phyloP scores from a whole-genome alignment of 768 basidiomycete species.

The Lentinus tigrinus region DNA sequence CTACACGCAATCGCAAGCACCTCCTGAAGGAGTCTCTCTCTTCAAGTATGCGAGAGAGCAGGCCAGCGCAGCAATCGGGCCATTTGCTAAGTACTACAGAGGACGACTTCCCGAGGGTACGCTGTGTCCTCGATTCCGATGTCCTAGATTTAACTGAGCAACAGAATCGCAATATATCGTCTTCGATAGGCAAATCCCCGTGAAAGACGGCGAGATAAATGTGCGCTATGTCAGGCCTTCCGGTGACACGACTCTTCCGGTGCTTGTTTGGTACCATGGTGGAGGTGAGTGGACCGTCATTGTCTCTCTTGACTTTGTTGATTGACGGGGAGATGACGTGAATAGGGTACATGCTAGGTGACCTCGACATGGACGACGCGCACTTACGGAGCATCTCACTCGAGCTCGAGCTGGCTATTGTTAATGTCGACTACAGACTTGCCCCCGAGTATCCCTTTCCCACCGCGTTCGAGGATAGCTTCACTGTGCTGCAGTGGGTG shows the following conservation, averaged over 20 bases:
- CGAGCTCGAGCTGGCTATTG: conserved; percentile 18
- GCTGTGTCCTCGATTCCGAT: background rate
- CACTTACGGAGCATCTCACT: conserved; percentile 17
- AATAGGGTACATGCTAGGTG: conserved; percentile 11
- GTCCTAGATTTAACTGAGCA: background rate
- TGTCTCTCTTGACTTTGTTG: background rate
- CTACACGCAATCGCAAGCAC: background rate
- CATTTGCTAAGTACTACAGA: background rate
- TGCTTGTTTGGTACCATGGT: conserved; percentile 11
- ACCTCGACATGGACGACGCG: conserved; percentile 20
- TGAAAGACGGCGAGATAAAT: conserved; percentile 3
- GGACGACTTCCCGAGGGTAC: background rate
- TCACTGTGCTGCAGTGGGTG: conserved; percentile 27
- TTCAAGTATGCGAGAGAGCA: background rate
- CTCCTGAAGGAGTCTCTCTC: background rate
- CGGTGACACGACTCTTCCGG: conserved; percentile 1
- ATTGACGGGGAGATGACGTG: background rate
- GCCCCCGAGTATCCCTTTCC: conserved; percentile 28
- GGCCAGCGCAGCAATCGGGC: background rate
- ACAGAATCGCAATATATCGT: conserved; percentile 3
- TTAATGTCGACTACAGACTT: conserved; percentile 23
- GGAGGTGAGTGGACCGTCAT: conserved; percentile 7
- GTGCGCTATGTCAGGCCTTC: conserved; percentile 1
- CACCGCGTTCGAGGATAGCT: conserved; percentile 20
- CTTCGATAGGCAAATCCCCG: background rate